Evolutionary conservation across 257 asterid species (phyloP).

Genomic region (Salvia rosmarinus): DNA sequence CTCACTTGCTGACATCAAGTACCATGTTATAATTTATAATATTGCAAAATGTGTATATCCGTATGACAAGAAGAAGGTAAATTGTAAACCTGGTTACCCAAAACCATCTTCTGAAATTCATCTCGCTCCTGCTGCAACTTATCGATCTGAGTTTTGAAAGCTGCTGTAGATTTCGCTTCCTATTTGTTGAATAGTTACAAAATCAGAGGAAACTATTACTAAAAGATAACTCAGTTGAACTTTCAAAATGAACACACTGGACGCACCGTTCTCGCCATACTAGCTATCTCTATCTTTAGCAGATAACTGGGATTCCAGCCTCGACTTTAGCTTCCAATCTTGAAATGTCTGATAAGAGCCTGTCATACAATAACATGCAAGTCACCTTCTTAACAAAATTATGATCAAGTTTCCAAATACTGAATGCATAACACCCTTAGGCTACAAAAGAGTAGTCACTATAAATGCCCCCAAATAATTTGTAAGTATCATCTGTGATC

Average conservation of each 20-base stretch:
- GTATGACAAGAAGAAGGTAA: constrained; percentile 29
- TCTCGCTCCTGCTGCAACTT: constrained; percentile 72
- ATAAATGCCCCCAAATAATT: constrained; percentile 2
- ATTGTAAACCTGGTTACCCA: constrained; percentile 62
- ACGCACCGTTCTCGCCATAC: constrained; percentile 84
- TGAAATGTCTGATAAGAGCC: constrained; percentile 93
- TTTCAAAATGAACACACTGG: constrained; percentile 25
- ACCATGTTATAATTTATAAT: constrained; percentile 13
- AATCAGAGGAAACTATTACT: neutral
- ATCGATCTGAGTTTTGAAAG: constrained; percentile 58
- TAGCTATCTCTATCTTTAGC: constrained; percentile 91
- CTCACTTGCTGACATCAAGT: constrained; percentile 77
- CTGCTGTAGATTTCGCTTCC: constrained; percentile 87
- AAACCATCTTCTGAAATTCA: constrained; percentile 67
- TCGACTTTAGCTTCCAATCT: constrained; percentile 94
- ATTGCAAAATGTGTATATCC: constrained; percentile 2
- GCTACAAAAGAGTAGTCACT: neutral
- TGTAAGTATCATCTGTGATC: neutral
- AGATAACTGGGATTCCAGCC: constrained; percentile 76
- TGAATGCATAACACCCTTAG: neutral
- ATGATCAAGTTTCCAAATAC: neutral
- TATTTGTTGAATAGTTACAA: constrained; percentile 31
- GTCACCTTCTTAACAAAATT: constrained; percentile 28
- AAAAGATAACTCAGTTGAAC: constrained; percentile 11
- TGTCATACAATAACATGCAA: constrained; percentile 35